Conservation (phyloP, 345 rosid genomes). For the Rubroshorea leprosula region DNA sequence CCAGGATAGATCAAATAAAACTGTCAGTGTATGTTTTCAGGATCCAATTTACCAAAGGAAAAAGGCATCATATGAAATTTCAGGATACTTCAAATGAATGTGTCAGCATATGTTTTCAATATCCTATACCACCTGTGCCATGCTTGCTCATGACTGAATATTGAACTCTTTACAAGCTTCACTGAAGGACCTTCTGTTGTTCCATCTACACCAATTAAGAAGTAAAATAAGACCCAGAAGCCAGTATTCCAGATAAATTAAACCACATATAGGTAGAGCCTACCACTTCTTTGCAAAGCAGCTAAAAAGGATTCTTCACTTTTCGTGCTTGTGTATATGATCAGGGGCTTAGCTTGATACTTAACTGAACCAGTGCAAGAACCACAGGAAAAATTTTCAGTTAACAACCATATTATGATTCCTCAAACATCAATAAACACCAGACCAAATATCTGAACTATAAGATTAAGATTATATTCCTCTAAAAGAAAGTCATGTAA, state of each 20-base stretch:
- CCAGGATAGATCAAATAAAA: not conserved
- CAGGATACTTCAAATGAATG: not conserved
- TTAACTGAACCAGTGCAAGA: constrained; percentile 46
- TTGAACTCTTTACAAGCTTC: constrained; percentile 80
- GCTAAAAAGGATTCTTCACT: constrained; percentile 80
- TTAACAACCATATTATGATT: not conserved
- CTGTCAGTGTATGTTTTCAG: constrained; percentile 1
- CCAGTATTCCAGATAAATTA: constrained; percentile 7
- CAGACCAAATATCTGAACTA: not conserved
- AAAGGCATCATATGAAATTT: too few relatives aligned
- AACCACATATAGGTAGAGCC: constrained; percentile 15
- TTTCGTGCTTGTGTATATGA: constrained; percentile 86
- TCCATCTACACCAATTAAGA: constrained; percentile 52
- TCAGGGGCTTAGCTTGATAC: constrained; percentile 75
- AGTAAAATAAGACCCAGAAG: constrained; percentile 21
- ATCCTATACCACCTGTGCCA: constrained; percentile 76
- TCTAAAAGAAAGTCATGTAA: constrained; percentile 12
- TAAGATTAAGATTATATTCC: not conserved
- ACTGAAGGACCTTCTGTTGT: constrained; percentile 50
- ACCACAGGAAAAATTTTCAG: constrained; percentile 4
- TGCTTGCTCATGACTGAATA: constrained; percentile 97
- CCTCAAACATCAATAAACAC: not conserved
- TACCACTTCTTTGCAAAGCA: constrained; percentile 82
- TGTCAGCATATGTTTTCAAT: constrained; percentile 1
- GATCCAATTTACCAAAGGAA: too few relatives aligned